These are phyloP conservation scores for Populus trichocarpa DNA, from an alignment of 441 rosid species.

Conservation along the genomic window DNA sequence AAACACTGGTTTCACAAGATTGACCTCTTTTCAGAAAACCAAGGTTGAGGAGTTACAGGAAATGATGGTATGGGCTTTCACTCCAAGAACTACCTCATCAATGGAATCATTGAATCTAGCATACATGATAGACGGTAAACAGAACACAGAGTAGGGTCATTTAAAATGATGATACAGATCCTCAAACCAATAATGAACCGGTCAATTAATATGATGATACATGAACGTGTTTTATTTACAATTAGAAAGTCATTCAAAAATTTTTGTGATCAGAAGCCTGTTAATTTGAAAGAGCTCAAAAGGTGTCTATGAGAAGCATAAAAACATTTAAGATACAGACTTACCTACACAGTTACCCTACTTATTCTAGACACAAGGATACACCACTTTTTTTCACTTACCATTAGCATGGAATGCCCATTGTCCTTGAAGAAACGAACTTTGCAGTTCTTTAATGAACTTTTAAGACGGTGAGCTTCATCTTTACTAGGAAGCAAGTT, in stretches of 20 bases:
- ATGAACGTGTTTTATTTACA: neutral
- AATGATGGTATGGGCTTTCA: neutral
- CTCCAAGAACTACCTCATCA: neutral
- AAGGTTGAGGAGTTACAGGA: neutral
- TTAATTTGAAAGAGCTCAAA: neutral
- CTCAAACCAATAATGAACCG: neutral
- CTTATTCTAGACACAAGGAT: neutral
- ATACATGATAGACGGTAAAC: neutral
- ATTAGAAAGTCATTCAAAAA: neutral
- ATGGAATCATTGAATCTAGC: neutral
- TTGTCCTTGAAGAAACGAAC: slow-evolving; percentile 63
- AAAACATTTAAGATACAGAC: neutral
- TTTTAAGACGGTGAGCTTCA: slow-evolving; percentile 53
- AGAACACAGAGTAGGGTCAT: neutral
- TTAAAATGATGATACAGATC: neutral
- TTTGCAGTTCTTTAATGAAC: slow-evolving; percentile 47
- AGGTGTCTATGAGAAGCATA: too few species aligned
- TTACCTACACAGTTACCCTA: neutral
- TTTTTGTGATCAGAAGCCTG: neutral
- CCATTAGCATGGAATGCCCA: slow-evolving; percentile 73
- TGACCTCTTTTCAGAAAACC: neutral
- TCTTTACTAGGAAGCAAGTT: slow-evolving; percentile 71
- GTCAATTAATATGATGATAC: neutral
- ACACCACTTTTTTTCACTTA: slow-evolving; percentile 21
- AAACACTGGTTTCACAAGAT: neutral